A percentile compares a stretch with the other conserved stretches of the same genome.
Conservation (phyloP, 371 early-diverging fungal genomes). For the Mycotypha africana region DNA sequence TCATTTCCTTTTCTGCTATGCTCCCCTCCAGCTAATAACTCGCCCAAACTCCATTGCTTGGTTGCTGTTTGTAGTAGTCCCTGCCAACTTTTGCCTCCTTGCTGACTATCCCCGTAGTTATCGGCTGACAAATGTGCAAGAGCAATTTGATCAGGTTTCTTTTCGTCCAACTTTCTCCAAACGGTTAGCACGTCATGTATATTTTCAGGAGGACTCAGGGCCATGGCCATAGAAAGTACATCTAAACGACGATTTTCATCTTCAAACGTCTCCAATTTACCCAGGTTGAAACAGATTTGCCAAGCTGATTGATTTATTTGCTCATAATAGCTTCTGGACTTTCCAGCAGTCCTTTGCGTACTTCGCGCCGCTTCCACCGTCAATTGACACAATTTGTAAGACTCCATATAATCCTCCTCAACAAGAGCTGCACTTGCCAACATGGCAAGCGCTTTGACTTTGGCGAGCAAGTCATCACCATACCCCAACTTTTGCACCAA, state of each 20-base stretch:
- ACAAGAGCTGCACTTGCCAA: constrained; percentile 57
- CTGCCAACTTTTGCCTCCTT: constrained; percentile 16
- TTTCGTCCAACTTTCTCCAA: constrained; percentile 49
- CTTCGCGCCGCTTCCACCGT: constrained; percentile 32
- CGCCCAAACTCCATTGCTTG: constrained; percentile 26
- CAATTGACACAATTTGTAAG: constrained; percentile 47
- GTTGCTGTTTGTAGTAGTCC: constrained; percentile 24
- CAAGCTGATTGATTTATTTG: constrained; percentile 51
- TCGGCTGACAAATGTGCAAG: constrained; percentile 11
- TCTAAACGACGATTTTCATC: constrained; percentile 46
- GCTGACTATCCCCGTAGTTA: neutral
- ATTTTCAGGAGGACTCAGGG: constrained; percentile 54
- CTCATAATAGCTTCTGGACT: constrained; percentile 30
- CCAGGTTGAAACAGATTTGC: constrained; percentile 52
- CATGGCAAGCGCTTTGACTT: constrained; percentile 50
- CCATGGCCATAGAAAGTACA: constrained; percentile 57
- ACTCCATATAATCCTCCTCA: constrained; percentile 44
- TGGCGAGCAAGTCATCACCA: constrained; percentile 37
- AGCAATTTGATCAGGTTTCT: constrained; percentile 19
- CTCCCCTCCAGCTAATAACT: constrained; percentile 11
- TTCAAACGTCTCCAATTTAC: constrained; percentile 33
- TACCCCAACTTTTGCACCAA: constrained; percentile 59
- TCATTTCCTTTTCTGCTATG: neutral
- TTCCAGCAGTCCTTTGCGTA: constrained; percentile 7
- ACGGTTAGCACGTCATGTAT: constrained; percentile 48